These are phyloP conservation scores for Ascochyta pisi DNA, from an alignment of 2,329 filamentous ascomycete species.

Conservation along the genomic window DNA sequence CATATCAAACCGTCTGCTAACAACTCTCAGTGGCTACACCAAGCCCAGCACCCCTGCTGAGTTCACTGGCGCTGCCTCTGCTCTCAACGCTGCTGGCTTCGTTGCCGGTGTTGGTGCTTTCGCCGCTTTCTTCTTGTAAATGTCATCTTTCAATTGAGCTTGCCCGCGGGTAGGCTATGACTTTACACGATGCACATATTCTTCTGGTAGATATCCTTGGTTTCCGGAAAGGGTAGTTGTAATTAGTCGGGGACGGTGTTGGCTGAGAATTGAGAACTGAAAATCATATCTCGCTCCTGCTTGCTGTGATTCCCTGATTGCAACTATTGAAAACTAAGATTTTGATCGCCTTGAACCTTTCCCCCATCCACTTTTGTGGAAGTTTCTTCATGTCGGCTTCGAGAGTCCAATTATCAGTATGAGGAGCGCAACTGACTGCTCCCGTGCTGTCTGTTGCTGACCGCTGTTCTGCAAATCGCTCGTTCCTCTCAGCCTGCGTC, in stretches of 20 bases:
- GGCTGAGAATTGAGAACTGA: slow-evolving; percentile 31
- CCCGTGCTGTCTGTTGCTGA: not conserved
- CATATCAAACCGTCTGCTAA: slow-evolving; percentile 16
- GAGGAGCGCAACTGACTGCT: too few relatives aligned
- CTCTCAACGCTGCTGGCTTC: slow-evolving; percentile 47
- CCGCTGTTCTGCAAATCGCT: slow-evolving; percentile 5
- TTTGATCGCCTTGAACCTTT: too few relatives aligned
- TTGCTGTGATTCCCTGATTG: slow-evolving; percentile 1
- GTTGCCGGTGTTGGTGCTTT: slow-evolving; percentile 51
- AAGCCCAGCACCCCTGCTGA: slow-evolving; percentile 41
- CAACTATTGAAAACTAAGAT: too few relatives aligned
- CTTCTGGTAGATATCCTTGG: slow-evolving; percentile 37
- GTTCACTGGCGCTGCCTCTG: slow-evolving; percentile 49
- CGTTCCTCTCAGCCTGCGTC: not conserved
- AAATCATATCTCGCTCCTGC: not conserved
- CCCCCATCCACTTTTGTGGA: too few relatives aligned
- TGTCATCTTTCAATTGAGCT: slow-evolving; percentile 45
- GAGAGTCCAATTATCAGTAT: too few relatives aligned
- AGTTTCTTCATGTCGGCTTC: too few relatives aligned
- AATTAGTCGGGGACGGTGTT: slow-evolving; percentile 34
- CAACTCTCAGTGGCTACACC: slow-evolving; percentile 31
- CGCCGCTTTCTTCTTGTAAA: slow-evolving; percentile 54
- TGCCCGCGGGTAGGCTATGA: slow-evolving; percentile 45
- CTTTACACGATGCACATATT: slow-evolving; percentile 47
- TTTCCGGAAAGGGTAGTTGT: slow-evolving; percentile 37